Conservation (phyloP, 2,329 filamentous ascomycete genomes). For the Talaromyces sp. region DNA sequence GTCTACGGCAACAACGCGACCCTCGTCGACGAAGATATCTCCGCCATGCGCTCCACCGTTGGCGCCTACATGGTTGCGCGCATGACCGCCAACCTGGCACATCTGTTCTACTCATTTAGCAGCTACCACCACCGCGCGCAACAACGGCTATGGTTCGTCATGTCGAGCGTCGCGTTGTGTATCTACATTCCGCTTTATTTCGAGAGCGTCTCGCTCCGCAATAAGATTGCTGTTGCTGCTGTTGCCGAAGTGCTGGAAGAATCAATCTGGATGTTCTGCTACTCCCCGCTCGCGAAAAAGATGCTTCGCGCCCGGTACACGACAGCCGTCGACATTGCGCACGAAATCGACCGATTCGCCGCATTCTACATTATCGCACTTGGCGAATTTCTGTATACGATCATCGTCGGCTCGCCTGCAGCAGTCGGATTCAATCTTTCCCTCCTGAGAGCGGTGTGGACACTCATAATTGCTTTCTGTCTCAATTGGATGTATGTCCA, state of each 20-base stretch:
- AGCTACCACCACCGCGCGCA: slow-evolving; percentile 49
- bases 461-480: slow-evolving; percentile 50
- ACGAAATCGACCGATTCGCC: slow-evolving; percentile 51
- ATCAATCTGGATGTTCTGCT: slow-evolving; percentile 44
- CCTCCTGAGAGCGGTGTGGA: slow-evolving; percentile 48
- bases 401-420: slow-evolving; percentile 48
- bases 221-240: slow-evolving; percentile 45
- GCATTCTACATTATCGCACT: slow-evolving; percentile 55
- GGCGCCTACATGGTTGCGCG: slow-evolving; percentile 49
- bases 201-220: slow-evolving; percentile 39
- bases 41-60: slow-evolving; percentile 46
- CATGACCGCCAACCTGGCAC: slow-evolving; percentile 38
- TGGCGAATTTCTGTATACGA: slow-evolving; percentile 50
- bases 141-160: slow-evolving; percentile 44
- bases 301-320: slow-evolving; percentile 45
- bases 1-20: slow-evolving; percentile 51
- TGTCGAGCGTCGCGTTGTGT: slow-evolving; percentile 43
- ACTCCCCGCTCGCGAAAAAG: slow-evolving; percentile 46
- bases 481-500: slow-evolving; percentile 52
- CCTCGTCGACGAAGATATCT: slow-evolving; percentile 43
- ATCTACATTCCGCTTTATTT: slow-evolving; percentile 47
- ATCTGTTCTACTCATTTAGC: slow-evolving; percentile 46
- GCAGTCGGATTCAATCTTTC: slow-evolving; percentile 45
- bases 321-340: slow-evolving; percentile 50
- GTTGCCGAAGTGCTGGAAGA: slow-evolving; percentile 46